phyloP scores from a whole-genome alignment of 1,284 basidiomycete genomes.

The Fomes fomentarius region DNA sequence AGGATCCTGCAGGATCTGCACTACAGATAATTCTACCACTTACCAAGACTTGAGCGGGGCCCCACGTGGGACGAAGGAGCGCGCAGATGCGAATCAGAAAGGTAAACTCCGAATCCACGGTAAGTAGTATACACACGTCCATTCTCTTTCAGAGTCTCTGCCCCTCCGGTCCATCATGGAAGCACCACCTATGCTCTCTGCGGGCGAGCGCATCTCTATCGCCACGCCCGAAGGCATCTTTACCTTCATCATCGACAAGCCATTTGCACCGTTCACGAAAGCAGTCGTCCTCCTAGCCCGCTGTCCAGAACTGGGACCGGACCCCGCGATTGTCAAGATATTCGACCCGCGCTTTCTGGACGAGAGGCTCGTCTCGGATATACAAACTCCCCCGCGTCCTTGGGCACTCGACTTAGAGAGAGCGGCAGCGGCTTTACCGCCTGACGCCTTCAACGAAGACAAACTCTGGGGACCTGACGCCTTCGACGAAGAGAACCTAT shows the following conservation, averaged over 20 bases:
- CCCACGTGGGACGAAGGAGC: too few relatives aligned
- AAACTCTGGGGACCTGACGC: background rate
- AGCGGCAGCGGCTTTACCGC: background rate
- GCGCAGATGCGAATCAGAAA: conserved; percentile 48
- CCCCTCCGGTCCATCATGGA: background rate
- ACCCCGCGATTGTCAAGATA: conserved; percentile 13
- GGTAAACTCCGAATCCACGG: background rate
- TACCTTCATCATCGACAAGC: conserved; percentile 17
- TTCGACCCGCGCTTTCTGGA: conserved; percentile 13
- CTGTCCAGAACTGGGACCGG: background rate
- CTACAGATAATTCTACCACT: too few relatives aligned
- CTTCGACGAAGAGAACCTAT: too few relatives aligned
- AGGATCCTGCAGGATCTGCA: too few relatives aligned
- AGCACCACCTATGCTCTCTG: conserved; percentile 2
- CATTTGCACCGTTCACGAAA: conserved; percentile 22
- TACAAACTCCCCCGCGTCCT: background rate
- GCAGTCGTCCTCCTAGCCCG: conserved; percentile 5
- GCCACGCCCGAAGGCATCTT: background rate
- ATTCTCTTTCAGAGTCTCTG: too few relatives aligned
- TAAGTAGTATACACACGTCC: too few relatives aligned
- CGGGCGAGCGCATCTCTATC: conserved; percentile 5
- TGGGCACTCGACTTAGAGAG: conserved; percentile 5
- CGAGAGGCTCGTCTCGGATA: background rate
- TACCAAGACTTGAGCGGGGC: too few relatives aligned
- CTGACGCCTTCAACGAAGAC: background rate